Base-by-base conservation (phyloP, 306 rosid genomes). In the Cajanus cajan region DNA sequence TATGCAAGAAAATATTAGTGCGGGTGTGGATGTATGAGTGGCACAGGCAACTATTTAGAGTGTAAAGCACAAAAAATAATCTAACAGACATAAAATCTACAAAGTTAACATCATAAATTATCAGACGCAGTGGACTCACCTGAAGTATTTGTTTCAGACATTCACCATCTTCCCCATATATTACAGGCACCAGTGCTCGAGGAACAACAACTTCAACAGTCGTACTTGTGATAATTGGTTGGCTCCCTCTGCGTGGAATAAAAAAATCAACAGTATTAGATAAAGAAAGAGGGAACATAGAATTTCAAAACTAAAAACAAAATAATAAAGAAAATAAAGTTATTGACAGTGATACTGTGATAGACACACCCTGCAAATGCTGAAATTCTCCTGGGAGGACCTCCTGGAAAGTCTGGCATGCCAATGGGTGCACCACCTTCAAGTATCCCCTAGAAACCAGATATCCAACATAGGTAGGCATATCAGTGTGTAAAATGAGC, bases 181-280 rank as follows among this genome's bases (percentile, higher is more conserved):
- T 90, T 63, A 63, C 83, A 15, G 98, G 93, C 80, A 96, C 98
- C 78, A 91, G 21, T 33, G 85, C 75, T 59, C 88, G 89, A 80
- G 99, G 99, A 80, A 96, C 98, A 39, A 89, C 90, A 48, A 93
- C 99, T 89, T 96, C 96, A 84, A 96, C 89, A 59, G 96, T 93
- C 73, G 98, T 91, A 80, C 87, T 92, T 24, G 98, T 87, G 79
- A 96, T 89, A 52, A 91, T 79, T 37, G 99, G 90, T 71, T 85
- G 96, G 88, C 86, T 83, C 73, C 85, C 93, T 82, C 99, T 93
- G 78, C 83, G 82, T 14, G 64, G 76, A 65, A 41, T 78, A 48
- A 64, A 40, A 21, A 19, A 39, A 10, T 2, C 0, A 43, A 25
- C 28, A 12, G 58, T 39, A 21, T 15, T n/a, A 37, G 50, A 21